These are phyloP conservation scores for Akanthomyces lecanii DNA, from an alignment of 2,329 filamentous ascomycete species.

Conservation along the genomic window DNA sequence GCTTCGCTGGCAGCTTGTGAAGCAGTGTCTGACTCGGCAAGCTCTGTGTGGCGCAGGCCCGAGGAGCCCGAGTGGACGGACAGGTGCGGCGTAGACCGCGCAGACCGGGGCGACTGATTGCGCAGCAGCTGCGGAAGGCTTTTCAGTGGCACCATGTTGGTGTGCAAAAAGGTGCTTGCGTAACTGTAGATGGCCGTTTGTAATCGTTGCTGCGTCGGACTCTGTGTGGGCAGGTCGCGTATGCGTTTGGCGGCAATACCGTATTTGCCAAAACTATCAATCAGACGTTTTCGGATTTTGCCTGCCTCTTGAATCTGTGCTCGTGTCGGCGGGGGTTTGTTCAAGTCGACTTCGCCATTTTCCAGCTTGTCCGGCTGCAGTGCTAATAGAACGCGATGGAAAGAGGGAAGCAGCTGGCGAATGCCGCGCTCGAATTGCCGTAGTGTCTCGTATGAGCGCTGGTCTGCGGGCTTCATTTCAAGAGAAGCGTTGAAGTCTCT, in stretches of 20 bases:
- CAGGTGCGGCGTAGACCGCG: conserved; percentile 30
- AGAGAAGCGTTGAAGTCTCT: conserved; percentile 74
- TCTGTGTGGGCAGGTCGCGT: conserved; percentile 71
- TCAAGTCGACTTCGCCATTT: conserved; percentile 34
- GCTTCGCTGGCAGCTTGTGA: conserved; percentile 43
- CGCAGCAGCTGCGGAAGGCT: conserved; percentile 63
- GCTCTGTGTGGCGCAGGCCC: conserved; percentile 44
- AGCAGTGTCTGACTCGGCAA: conserved; percentile 43
- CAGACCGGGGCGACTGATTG: conserved; percentile 33
- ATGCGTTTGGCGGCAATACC: conserved; percentile 76
- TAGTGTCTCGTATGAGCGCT: conserved; percentile 77
- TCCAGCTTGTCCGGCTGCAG: conserved; percentile 56
- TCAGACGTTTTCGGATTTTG: conserved; percentile 83
- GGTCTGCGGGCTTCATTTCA: conserved; percentile 64
- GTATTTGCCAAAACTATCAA: conserved; percentile 86
- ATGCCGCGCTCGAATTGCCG: conserved; percentile 87
- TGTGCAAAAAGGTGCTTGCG: conserved; percentile 76
- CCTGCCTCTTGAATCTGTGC: conserved; percentile 78
- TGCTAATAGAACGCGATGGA: conserved; percentile 70
- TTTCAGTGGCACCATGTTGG: conserved; percentile 87
- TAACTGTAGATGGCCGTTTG: conserved; percentile 81
- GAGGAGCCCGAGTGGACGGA: conserved; percentile 34
- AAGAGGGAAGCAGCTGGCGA: conserved; percentile 72
- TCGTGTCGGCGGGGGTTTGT: conserved; percentile 45
- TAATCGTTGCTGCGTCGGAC: conserved; percentile 65